Evolutionary conservation across 2,329 filamentous ascomycete species (phyloP).

Genomic region (Plenodomus tracheiphilus): DNA sequence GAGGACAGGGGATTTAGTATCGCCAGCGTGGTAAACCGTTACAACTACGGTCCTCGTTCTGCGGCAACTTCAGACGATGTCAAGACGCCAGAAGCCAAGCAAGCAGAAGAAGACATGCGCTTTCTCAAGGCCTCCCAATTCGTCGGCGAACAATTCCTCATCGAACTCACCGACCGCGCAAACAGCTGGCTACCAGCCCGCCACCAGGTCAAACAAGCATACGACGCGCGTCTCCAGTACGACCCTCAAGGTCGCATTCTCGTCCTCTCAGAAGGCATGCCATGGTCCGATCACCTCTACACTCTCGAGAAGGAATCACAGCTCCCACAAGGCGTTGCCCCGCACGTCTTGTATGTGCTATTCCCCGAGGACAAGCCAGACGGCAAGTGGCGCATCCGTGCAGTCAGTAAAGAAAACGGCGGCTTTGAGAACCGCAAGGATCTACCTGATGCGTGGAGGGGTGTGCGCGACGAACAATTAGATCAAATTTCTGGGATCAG

Average conservation of each 20-base stretch:
- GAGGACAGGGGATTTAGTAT: constrained; percentile 81
- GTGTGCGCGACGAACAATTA: constrained; percentile 82
- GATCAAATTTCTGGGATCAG: constrained; percentile 70
- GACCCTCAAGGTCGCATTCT: constrained; percentile 79
- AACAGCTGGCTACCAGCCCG: constrained; percentile 86
- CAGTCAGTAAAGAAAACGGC: constrained; percentile 80
- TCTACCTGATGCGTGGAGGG: constrained; percentile 88
- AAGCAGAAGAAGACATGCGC: constrained; percentile 76
- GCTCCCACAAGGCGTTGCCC: constrained; percentile 46
- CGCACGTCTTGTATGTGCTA: constrained; percentile 80
- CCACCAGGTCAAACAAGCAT: constrained; percentile 75
- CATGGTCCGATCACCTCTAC: constrained; percentile 97
- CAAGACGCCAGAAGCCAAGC: constrained; percentile 49
- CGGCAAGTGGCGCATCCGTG: constrained; percentile 91
- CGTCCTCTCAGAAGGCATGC: constrained; percentile 76
- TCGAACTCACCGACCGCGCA: constrained; percentile 76
- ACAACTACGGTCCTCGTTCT: constrained; percentile 67
- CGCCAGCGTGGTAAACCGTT: constrained; percentile 82
- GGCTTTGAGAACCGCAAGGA: constrained; percentile 93
- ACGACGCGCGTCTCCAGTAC: constrained; percentile 66
- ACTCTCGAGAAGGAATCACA: constrained; percentile 68
- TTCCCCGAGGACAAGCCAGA: constrained; percentile 80
- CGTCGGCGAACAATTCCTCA: constrained; percentile 86
- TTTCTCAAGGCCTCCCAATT: constrained; percentile 78
- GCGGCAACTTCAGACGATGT: constrained; percentile 18